phyloP scores from a whole-genome alignment of 176 grass and related monocot species.

The Oryza officinalis region DNA sequence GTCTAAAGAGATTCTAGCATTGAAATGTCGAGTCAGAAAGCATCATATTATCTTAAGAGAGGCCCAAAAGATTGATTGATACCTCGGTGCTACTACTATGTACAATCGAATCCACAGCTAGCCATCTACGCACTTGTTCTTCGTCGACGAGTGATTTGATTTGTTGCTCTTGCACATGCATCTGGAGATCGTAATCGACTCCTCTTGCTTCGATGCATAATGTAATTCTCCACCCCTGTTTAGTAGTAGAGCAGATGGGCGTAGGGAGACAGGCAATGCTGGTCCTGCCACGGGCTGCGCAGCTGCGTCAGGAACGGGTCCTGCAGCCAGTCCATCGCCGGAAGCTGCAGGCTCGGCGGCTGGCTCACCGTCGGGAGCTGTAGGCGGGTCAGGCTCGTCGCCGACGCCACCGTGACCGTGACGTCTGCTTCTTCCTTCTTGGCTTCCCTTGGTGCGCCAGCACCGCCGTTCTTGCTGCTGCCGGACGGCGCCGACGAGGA shows the following conservation, averaged over 20 bases:
- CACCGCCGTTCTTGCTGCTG: not conserved
- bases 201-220: not conserved
- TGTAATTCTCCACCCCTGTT: not conserved
- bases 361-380: slow-evolving; percentile 41
- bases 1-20: not conserved
- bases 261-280: slow-evolving; percentile 54
- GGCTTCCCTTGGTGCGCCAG: slow-evolving; percentile 19
- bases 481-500: slow-evolving; percentile 17
- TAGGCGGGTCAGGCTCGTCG: slow-evolving; percentile 12
- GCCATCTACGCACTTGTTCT: slow-evolving; percentile 3
- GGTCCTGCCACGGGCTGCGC: slow-evolving; percentile 78
- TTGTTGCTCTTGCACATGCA: not conserved
- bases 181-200: not conserved
- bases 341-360: slow-evolving; percentile 49
- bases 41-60: not conserved
- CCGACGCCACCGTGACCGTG: slow-evolving; percentile 38
- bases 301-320: slow-evolving; percentile 62
- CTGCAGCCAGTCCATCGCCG: slow-evolving; percentile 59
- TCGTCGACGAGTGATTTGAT: not conserved
- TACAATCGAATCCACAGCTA: slow-evolving; percentile 22
- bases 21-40: not conserved
- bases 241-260: slow-evolving; percentile 58
- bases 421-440: slow-evolving; percentile 43
- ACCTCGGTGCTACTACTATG: not conserved
- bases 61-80: not conserved